Evolutionary conservation across 305 asterid species (phyloP).

Genomic region (Caryopteris hybrid): DNA sequence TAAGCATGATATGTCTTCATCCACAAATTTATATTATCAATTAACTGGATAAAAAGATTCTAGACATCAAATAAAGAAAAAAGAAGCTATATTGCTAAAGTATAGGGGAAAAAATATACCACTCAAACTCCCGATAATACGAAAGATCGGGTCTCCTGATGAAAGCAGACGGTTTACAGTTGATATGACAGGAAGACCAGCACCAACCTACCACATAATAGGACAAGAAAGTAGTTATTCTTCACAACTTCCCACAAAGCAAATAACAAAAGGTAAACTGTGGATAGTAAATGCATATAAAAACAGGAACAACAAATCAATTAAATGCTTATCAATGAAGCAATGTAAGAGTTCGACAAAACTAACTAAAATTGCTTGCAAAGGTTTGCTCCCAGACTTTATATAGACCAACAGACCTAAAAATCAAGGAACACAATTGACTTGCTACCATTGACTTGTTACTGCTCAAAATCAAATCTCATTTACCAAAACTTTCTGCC

Average conservation of each 20-base stretch:
- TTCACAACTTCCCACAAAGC: conserved; percentile 5
- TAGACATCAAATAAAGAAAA: neutral
- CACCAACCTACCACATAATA: conserved; percentile 74
- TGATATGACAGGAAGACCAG: conserved; percentile 94
- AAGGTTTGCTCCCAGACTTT: neutral
- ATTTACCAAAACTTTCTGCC: neutral
- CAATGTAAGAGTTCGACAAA: neutral
- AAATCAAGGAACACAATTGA: too few relatives aligned
- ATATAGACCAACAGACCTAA: neutral
- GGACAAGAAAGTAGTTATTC: neutral
- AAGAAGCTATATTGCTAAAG: neutral
- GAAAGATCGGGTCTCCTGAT: conserved; percentile 76
- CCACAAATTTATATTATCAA: conserved; percentile 14
- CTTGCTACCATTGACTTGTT: neutral
- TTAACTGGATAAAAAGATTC: neutral
- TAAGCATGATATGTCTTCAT: conserved; percentile 13
- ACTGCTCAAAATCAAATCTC: neutral
- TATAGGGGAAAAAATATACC: conserved; percentile 34
- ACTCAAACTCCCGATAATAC: conserved; percentile 86
- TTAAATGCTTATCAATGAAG: neutral
- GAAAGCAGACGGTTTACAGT: conserved; percentile 74
- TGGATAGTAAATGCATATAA: neutral
- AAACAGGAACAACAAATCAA: neutral
- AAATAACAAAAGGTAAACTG: neutral
- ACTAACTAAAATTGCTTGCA: neutral